Base-by-base conservation (phyloP, 2,329 filamentous ascomycete genomes). In the Aureobasidium musti region DNA sequence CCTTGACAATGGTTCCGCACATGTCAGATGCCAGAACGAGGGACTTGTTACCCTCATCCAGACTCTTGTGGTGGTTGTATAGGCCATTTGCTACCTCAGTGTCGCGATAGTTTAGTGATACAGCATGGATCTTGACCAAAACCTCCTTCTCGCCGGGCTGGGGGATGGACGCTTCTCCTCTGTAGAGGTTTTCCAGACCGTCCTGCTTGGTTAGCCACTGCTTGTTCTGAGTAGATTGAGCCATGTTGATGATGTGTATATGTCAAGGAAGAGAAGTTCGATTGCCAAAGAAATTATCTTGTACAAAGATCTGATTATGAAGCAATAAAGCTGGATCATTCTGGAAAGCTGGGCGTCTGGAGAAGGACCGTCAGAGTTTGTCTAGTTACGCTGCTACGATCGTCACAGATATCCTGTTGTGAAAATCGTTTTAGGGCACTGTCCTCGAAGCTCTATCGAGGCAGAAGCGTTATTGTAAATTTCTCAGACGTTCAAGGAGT, bases 11-110 rank as follows among this genome's bases (percentile, higher is more conserved):
- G 10, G 81, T 81, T 52, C 89, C 89, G 76, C 87, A 89, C 82
- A 89, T 89, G 76, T 91, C 89, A 26, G 87, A 89, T 75, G 86
- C 88, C 1, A 88, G 87, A 1, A 91, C 85, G 14, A 90, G 71
- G 65, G 80, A 67, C 63, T 76, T 63, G 63, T 75, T 69, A 67
- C 78, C 72, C 17, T 30, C 57, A 43, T 74, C 76, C 53, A 86
- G 77, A 4, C 82, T 81, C 70, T 83, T 82, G 78, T 90, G 87
- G 76, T 91, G 87, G 73, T 81, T 86, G 78, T 90, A 91, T 14
- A 86, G 79, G 35, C 89, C 89, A 79, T 83, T 87, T 72, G 81
- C 81, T 23, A 91, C 88, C 88, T 81, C 79, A 21, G 71, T 69
- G 69, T 86, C 83, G 49, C 82, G 78, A 71, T 83, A 85, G 70